Conservation (phyloP, 2,329 filamentous ascomycete species). For the Endoconidiophora laricicola region DNA sequence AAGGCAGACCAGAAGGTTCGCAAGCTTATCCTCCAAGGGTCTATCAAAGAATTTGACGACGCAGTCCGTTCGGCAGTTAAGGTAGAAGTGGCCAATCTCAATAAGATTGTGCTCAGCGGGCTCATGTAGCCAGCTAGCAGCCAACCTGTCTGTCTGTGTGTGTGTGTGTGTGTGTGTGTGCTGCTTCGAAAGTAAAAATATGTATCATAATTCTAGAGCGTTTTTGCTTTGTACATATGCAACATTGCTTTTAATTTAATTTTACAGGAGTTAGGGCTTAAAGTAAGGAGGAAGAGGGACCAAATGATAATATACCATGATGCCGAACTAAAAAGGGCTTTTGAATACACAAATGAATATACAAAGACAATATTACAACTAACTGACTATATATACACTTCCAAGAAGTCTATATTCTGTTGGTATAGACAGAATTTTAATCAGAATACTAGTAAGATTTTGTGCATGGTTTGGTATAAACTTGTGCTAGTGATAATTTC, state of each 20-base stretch:
- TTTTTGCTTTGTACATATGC: not conserved
- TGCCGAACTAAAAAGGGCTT: too few species aligned
- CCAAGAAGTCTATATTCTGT: too few species aligned
- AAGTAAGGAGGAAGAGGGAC: not conserved
- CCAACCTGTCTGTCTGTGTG: too few species aligned
- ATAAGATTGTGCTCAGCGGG: slow-evolving; percentile 77
- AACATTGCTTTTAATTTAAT: not conserved
- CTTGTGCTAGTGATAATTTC: too few species aligned
- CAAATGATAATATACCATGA: not conserved
- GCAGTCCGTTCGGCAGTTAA: slow-evolving; percentile 59
- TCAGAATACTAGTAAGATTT: slow-evolving; percentile 4
- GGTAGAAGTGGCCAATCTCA: slow-evolving; percentile 68
- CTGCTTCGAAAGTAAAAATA: not conserved
- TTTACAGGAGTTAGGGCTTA: not conserved
- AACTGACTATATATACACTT: too few species aligned
- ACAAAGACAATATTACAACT: too few species aligned
- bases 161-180: not conserved
- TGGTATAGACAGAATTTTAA: not conserved
- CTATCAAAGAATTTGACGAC: slow-evolving; percentile 89
- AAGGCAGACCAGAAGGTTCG: slow-evolving; percentile 77
- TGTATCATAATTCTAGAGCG: not conserved
- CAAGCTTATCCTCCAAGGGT: slow-evolving; percentile 74
- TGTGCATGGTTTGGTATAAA: too few species aligned
- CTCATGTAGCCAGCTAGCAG: slow-evolving; percentile 39
- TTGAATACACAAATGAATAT: too few species aligned